phyloP scores from a whole-genome alignment of 2,329 filamentous ascomycete genomes.

The Aspergillus costaricaensis region DNA sequence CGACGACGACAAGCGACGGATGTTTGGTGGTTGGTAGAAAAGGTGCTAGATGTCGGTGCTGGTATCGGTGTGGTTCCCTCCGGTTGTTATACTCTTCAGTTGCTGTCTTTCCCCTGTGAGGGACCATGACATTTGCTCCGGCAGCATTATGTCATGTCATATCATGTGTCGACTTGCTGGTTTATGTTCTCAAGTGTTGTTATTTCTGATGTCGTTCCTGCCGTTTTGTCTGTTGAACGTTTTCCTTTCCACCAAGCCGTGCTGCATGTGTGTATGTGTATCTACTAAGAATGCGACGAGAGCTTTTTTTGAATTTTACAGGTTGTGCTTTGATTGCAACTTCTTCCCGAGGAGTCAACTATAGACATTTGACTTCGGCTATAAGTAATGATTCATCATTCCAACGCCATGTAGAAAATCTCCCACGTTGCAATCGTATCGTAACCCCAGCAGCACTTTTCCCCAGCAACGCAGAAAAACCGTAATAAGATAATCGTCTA shows the following conservation, averaged over 20 bases:
- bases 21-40: slow-evolving; percentile 31
- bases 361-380: slow-evolving; percentile 40
- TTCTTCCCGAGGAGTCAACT: slow-evolving; percentile 37
- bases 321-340: slow-evolving; percentile 40
- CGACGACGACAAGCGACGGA: slow-evolving; percentile 31
- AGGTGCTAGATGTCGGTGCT: slow-evolving; percentile 1
- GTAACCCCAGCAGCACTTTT: slow-evolving; percentile 29
- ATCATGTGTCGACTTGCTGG: not conserved
- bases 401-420: slow-evolving; percentile 41
- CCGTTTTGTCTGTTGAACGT: not conserved
- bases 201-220: not conserved
- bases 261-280: slow-evolving; percentile 17
- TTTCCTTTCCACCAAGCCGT: not conserved
- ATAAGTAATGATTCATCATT: slow-evolving; percentile 39
- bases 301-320: slow-evolving; percentile 37
- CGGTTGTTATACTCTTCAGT: not conserved
- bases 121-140: slow-evolving; percentile 22
- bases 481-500: slow-evolving; percentile 53
- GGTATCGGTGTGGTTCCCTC: too few relatives aligned
- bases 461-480: slow-evolving; percentile 50
- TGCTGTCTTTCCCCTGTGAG: not conserved
- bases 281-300: slow-evolving; percentile 10
- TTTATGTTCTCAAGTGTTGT: not conserved
- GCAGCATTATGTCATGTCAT: slow-evolving; percentile 19
- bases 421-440: slow-evolving; percentile 39